Evolutionary conservation across 1,139 yeast species (phyloP).

Genomic region (Eremothecium coryli): DNA sequence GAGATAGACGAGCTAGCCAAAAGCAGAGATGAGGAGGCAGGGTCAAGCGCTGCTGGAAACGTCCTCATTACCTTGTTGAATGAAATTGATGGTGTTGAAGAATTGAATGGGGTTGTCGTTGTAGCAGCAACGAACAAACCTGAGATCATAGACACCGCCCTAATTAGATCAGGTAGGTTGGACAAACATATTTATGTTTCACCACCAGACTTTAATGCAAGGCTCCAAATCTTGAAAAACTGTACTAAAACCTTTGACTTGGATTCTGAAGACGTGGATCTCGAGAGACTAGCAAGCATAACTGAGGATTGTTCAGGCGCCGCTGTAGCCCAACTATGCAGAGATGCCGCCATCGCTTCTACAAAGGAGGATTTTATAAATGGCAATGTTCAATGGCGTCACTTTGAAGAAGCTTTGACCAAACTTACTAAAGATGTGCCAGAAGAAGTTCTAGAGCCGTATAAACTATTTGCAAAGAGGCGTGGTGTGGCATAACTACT

Average conservation of each 20-base stretch:
- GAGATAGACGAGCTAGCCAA: constrained; percentile 90
- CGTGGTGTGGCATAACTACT: constrained; percentile 21
- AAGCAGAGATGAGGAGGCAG: constrained; percentile 54
- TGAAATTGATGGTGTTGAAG: constrained; percentile 95
- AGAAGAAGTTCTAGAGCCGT: constrained; percentile 70
- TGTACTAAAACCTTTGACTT: constrained; percentile 49
- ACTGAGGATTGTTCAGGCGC: constrained; percentile 97
- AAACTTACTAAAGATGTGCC: constrained; percentile 75
- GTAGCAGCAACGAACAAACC: constrained; percentile 96
- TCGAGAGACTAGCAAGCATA: constrained; percentile 45
- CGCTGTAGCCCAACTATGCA: constrained; percentile 82
- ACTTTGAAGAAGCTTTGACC: constrained; percentile 61
- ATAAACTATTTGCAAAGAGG: constrained; percentile 48
- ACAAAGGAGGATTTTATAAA: constrained; percentile 67
- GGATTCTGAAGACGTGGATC: constrained; percentile 36
- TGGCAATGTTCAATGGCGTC: constrained; percentile 44
- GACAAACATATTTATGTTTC: constrained; percentile 87
- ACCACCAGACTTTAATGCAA: constrained; percentile 78
- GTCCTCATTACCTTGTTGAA: constrained; percentile 82
- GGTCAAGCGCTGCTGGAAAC: constrained; percentile 69
- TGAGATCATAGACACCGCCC: constrained; percentile 81
- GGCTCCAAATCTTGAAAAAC: constrained; percentile 65
- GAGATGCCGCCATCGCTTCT: constrained; percentile 90
- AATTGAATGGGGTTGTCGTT: constrained; percentile 81
- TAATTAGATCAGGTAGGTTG: constrained; percentile 86